phyloP scores from a whole-genome alignment of 176 grass and related monocot species.

The Oropetium thomaeum region DNA sequence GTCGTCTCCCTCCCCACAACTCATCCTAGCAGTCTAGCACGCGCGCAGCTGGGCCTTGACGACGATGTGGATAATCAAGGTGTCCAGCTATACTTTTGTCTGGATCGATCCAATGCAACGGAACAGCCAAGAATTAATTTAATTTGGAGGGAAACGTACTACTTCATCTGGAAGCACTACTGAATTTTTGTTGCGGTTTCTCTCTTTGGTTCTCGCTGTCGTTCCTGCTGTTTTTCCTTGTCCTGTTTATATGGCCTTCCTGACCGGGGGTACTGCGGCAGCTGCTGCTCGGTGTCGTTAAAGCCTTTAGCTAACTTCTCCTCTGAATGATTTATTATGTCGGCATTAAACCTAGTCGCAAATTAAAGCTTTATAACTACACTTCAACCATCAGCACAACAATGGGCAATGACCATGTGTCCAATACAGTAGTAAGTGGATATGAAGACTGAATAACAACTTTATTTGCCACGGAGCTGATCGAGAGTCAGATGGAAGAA shows the following conservation, averaged over 20 bases:
- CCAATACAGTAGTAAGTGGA: neutral
- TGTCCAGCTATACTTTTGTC: constrained; percentile 15
- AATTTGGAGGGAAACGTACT: constrained; percentile 36
- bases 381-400: neutral
- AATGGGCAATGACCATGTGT: constrained; percentile 20
- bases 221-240: neutral
- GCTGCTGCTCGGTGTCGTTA: neutral
- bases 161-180: neutral
- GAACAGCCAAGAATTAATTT: constrained; percentile 13
- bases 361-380: neutral
- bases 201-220: neutral
- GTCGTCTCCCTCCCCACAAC: constrained; percentile 7
- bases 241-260: neutral
- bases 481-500: neutral
- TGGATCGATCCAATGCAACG: constrained; percentile 10
- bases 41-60: constrained; percentile 4
- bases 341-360: neutral
- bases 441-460: neutral
- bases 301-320: constrained; percentile 27
- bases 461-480: neutral
- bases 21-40: no score
- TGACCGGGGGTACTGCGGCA: neutral
- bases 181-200: neutral
- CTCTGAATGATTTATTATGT: constrained; percentile 2
- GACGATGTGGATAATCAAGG: constrained; percentile 3